Conservation (phyloP, 2,329 filamentous ascomycete genomes). For the Monascus ruber region DNA sequence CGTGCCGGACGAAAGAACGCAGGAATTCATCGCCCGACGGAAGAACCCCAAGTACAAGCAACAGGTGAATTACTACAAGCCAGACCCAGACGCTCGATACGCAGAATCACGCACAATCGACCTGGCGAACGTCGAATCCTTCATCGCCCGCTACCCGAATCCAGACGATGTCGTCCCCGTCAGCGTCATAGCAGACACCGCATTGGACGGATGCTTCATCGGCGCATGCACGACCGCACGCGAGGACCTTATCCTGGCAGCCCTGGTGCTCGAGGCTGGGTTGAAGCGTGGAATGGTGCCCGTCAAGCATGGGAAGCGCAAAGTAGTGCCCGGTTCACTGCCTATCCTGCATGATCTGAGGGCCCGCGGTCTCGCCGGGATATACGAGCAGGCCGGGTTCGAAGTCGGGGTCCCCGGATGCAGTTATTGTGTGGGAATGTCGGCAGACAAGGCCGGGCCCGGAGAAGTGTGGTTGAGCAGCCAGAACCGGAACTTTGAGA, state of each 20-base stretch:
- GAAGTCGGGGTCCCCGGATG: slow-evolving; percentile 33
- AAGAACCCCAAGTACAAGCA: slow-evolving; percentile 22
- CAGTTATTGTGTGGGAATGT: slow-evolving; percentile 36
- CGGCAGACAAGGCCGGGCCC: slow-evolving; percentile 28
- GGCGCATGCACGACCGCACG: slow-evolving; percentile 38
- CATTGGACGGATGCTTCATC: slow-evolving; percentile 36
- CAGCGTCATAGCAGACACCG: slow-evolving; percentile 16
- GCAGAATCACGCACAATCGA: slow-evolving; percentile 28
- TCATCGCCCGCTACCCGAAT: slow-evolving; percentile 31
- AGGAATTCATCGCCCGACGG: slow-evolving; percentile 24
- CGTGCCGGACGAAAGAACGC: slow-evolving; percentile 28
- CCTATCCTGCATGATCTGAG: slow-evolving; percentile 29
- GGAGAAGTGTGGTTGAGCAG: slow-evolving; percentile 37
- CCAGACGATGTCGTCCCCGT: slow-evolving; percentile 37
- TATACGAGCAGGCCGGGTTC: slow-evolving; percentile 34
- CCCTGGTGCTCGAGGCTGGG: slow-evolving; percentile 30
- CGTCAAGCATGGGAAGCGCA: slow-evolving; percentile 22
- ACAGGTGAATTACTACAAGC: slow-evolving; percentile 26
- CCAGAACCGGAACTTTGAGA: slow-evolving; percentile 38
- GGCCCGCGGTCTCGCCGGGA: slow-evolving; percentile 21
- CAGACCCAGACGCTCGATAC: slow-evolving; percentile 31
- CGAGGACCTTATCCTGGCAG: slow-evolving; percentile 35
- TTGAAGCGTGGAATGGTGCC: slow-evolving; percentile 21
- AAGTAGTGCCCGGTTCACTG: slow-evolving; percentile 32
- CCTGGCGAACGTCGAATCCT: slow-evolving; percentile 26